These are phyloP conservation scores for Mucor racemosus DNA, from an alignment of 371 early-diverging fungal genomes.

Conservation along the genomic window DNA sequence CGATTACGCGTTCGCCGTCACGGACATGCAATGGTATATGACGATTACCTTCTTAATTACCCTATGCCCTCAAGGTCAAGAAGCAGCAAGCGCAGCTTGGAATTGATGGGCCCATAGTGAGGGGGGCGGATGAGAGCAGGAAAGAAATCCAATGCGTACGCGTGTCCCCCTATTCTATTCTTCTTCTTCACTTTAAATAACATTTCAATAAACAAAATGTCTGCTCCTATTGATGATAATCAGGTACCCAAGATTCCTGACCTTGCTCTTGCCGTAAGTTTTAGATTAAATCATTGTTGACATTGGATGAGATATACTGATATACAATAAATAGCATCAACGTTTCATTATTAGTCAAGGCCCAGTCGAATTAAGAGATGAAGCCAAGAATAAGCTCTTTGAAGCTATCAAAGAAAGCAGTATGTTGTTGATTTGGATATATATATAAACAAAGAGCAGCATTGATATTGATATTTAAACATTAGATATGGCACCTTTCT, in stretches of 20 bases:
- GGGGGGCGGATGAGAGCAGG: neutral
- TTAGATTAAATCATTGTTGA: too few relatives aligned
- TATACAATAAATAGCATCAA: constrained; percentile 58
- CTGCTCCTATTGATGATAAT: constrained; percentile 49
- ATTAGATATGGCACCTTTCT: constrained; percentile 89
- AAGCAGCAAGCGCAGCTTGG: constrained; percentile 2
- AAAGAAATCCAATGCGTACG: constrained; percentile 9
- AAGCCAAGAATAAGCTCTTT: constrained; percentile 65
- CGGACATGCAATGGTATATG: constrained; percentile 7
- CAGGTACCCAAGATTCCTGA: constrained; percentile 80
- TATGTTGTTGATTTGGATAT: constrained; percentile 31
- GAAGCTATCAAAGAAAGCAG: constrained; percentile 75
- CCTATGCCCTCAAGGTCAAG: neutral
- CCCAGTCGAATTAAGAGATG: constrained; percentile 62
- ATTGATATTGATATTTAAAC: neutral
- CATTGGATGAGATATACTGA: neutral
- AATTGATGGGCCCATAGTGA: neutral
- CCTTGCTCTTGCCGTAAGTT: constrained; percentile 61
- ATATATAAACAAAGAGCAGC: neutral
- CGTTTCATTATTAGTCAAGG: constrained; percentile 74
- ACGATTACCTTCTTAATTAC: neutral
- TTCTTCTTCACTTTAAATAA: neutral
- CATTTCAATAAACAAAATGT: constrained; percentile 12
- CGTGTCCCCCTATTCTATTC: constrained; percentile 12
- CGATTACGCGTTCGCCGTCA: constrained; percentile 36